Percentiles rank a stretch among this genome's conserved stretches.
Evolutionary conservation across 148 eudicot species (phyloP).

Genomic region (Persicaria maculosa): DNA sequence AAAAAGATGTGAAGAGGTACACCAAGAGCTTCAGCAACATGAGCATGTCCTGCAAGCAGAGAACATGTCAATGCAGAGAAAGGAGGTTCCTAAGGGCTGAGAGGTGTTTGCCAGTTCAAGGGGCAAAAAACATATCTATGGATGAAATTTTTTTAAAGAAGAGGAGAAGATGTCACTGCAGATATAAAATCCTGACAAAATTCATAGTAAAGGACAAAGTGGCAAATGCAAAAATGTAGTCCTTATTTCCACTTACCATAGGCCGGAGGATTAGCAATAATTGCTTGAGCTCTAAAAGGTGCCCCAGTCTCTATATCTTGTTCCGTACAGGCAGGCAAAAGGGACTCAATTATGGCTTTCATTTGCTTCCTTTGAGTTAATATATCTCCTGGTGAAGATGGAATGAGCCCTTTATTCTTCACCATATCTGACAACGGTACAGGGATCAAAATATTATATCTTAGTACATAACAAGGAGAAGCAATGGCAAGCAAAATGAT

Average conservation of each 20-base stretch:
- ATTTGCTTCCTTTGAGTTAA: conserved; percentile 67
- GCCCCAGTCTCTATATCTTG: conserved; percentile 63
- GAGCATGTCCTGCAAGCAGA: conserved; percentile 63
- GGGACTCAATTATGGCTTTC: conserved; percentile 67
- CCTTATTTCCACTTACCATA: conserved; percentile 44
- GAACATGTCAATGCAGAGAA: background rate
- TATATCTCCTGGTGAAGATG: conserved; percentile 67
- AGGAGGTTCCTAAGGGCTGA: background rate
- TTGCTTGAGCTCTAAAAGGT: conserved; percentile 82
- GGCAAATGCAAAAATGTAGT: background rate
- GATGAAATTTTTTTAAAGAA: too few relatives aligned
- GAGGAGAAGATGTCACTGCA: background rate
- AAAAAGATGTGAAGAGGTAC: conserved; percentile 90
- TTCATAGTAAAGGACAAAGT: background rate
- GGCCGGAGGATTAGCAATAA: conserved; percentile 91
- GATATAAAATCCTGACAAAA: background rate
- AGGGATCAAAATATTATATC: background rate
- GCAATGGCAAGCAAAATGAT: background rate
- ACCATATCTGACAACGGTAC: conserved; percentile 62
- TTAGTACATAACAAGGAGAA: background rate
- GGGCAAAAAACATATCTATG: background rate
- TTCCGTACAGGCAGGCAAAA: conserved; percentile 82
- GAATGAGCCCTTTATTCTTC: conserved; percentile 74
- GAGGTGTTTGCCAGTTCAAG: background rate
- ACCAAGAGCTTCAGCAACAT: conserved; percentile 95